These are phyloP conservation scores for Verticillium albo-atrum DNA, from an alignment of 2,329 filamentous ascomycete genomes.

Conservation along the genomic window DNA sequence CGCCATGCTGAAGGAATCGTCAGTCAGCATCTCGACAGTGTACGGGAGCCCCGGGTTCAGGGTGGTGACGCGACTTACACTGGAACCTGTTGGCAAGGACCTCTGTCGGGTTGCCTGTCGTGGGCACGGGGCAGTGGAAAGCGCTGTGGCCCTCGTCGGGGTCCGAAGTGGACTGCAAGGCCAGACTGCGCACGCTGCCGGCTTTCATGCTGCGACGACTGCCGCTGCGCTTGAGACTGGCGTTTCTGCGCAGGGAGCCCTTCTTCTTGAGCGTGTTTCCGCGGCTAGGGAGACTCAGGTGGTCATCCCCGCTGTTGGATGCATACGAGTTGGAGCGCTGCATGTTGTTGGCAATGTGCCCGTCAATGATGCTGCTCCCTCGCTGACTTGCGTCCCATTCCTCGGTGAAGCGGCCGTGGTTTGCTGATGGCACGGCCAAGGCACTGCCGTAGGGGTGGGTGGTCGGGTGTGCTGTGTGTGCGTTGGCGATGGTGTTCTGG, in stretches of 20 bases:
- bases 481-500: conserved; percentile 15
- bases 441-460: background rate
- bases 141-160: conserved; percentile 73
- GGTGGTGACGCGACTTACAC: conserved; percentile 58
- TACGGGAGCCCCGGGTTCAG: too few relatives aligned
- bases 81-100: conserved; percentile 84
- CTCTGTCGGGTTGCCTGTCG: conserved; percentile 81
- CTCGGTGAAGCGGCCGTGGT: conserved; percentile 50
- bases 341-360: conserved; percentile 33
- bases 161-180: conserved; percentile 63
- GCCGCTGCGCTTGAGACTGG: conserved; percentile 71
- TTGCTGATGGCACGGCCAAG: background rate
- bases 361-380: conserved; percentile 59
- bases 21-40: background rate
- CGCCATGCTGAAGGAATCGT: conserved; percentile 68
- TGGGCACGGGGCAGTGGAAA: conserved; percentile 87
- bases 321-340: conserved; percentile 60
- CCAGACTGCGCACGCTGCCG: conserved; percentile 80
- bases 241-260: conserved; percentile 66
- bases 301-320: conserved; percentile 42
- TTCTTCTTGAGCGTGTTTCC: conserved; percentile 86
- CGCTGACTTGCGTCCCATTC: conserved; percentile 68
- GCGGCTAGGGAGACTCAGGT: conserved; percentile 35
- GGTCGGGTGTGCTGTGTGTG: conserved; percentile 3
- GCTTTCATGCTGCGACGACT: conserved; percentile 80